phyloP scores from a whole-genome alignment of 2,329 filamentous ascomycete genomes.

The Periconia digitata region DNA sequence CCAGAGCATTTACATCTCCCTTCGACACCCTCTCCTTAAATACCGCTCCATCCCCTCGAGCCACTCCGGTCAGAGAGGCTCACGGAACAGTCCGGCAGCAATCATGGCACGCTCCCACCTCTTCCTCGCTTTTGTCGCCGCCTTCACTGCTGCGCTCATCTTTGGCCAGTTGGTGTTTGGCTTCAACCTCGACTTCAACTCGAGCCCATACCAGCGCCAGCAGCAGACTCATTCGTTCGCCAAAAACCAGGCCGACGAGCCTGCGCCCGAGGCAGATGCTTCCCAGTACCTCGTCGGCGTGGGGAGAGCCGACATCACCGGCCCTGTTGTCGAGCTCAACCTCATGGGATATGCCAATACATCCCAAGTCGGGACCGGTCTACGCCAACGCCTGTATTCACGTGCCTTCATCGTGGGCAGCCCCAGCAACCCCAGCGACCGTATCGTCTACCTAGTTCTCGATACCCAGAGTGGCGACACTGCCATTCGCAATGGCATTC shows the following conservation, averaged over 20 bases:
- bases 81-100: background rate
- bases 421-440: constrained; percentile 64
- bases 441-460: constrained; percentile 84
- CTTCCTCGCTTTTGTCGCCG: constrained; percentile 39
- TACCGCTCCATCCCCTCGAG: background rate
- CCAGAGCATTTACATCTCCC: too few relatives aligned
- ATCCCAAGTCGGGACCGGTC: constrained; percentile 77
- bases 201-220: constrained; percentile 24
- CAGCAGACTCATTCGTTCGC: constrained; percentile 27
- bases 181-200: constrained; percentile 39
- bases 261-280: constrained; percentile 32
- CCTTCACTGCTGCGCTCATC: constrained; percentile 36
- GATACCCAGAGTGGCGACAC: constrained; percentile 89
- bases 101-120: constrained; percentile 45
- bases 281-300: constrained; percentile 65
- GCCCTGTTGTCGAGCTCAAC: constrained; percentile 82
- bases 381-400: constrained; percentile 85
- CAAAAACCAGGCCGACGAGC: constrained; percentile 30
- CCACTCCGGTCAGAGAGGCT: constrained; percentile 14
- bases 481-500: constrained; percentile 81
- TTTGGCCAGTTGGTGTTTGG: constrained; percentile 37
- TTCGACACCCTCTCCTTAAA: too few relatives aligned
- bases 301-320: constrained; percentile 73
- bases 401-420: constrained; percentile 86
- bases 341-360: constrained; percentile 90